These are phyloP conservation scores for Pichia norvegensis DNA, from an alignment of 1,139 yeast genomes.

Conservation along the genomic window DNA sequence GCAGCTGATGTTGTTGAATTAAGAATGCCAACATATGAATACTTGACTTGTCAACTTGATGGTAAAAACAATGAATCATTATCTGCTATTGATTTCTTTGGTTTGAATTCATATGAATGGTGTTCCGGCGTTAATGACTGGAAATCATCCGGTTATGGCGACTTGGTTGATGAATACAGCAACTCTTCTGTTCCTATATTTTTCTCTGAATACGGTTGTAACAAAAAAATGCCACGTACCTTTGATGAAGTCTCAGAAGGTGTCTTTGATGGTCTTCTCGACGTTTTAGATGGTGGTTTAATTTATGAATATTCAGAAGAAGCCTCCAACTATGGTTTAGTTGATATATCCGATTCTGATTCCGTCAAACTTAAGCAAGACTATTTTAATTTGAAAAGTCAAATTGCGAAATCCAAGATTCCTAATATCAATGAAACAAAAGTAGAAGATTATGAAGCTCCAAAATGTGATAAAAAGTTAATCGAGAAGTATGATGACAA, in stretches of 20 bases:
- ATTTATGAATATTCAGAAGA: constrained; percentile 73
- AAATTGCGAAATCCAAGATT: constrained; percentile 34
- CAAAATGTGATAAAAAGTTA: constrained; percentile 46
- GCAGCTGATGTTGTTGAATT: constrained; percentile 76
- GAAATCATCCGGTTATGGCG: constrained; percentile 62
- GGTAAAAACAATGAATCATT: constrained; percentile 39
- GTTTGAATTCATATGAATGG: constrained; percentile 90
- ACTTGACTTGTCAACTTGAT: constrained; percentile 63
- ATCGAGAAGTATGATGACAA: constrained; percentile 32
- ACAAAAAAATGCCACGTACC: constrained; percentile 52
- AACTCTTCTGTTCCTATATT: constrained; percentile 72
- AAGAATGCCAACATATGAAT: constrained; percentile 71
- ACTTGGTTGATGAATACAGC: constrained; percentile 49
- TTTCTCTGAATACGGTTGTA: constrained; percentile 83
- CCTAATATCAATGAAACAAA: constrained; percentile 33
- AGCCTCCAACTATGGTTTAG: constrained; percentile 57
- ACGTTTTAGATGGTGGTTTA: constrained; percentile 66
- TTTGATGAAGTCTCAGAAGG: constrained; percentile 65
- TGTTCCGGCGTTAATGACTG: constrained; percentile 68
- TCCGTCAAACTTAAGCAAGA: constrained; percentile 37
- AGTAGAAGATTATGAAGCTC: constrained; percentile 34
- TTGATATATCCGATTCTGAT: constrained; percentile 34
- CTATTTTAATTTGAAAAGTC: constrained; percentile 46
- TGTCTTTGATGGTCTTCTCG: constrained; percentile 42
- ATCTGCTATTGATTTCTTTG: constrained; percentile 78